Conservation (phyloP, 306 rosid genomes). For the Casuarina cunninghamiana region DNA sequence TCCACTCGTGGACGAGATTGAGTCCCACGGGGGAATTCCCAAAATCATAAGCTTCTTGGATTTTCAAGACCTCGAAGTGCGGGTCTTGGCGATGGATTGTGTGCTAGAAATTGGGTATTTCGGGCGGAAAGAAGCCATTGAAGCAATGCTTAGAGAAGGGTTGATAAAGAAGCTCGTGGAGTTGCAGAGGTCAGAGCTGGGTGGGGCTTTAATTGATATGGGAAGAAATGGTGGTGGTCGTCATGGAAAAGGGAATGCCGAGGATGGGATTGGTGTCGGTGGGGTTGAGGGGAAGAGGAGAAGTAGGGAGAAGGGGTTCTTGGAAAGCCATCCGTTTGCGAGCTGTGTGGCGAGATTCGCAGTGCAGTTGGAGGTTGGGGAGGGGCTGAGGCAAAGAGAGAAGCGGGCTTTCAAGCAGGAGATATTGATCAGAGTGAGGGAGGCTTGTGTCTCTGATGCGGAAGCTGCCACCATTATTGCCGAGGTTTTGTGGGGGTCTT, state of each 20-base stretch:
- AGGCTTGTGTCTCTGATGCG: slow-evolving; percentile 74
- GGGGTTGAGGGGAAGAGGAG: slow-evolving; percentile 34
- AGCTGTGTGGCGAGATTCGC: slow-evolving; percentile 85
- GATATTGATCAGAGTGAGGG: slow-evolving; percentile 57
- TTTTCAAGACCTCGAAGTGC: slow-evolving; percentile 32
- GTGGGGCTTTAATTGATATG: slow-evolving; percentile 53
- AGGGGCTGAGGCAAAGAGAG: slow-evolving; percentile 88
- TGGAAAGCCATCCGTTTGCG: slow-evolving; percentile 60
- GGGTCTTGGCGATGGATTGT: slow-evolving; percentile 56
- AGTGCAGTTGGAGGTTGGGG: slow-evolving; percentile 88
- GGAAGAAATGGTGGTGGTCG: slow-evolving; percentile 2
- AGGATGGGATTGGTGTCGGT: slow-evolving; percentile 7
- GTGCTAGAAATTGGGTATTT: slow-evolving; percentile 79
- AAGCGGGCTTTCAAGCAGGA: slow-evolving; percentile 73
- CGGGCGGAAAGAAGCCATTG: slow-evolving; percentile 86
- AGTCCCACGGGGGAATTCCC: slow-evolving; percentile 56
- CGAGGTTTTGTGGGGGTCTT: slow-evolving; percentile 88
- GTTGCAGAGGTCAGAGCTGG: slow-evolving; percentile 68
- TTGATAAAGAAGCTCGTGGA: slow-evolving; percentile 65
- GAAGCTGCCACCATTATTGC: slow-evolving; percentile 79
- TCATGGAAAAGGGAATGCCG: slow-evolving; percentile 13
- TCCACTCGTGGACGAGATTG: slow-evolving; percentile 85
- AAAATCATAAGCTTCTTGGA: slow-evolving; percentile 49
- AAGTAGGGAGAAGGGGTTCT: slow-evolving; percentile 30
- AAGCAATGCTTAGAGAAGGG: slow-evolving; percentile 73